A percentile compares a stretch with the other conserved stretches of the same genome.
These are phyloP conservation scores for Linderina pennispora DNA, from an alignment of 192 early-diverging fungal genomes.

Conservation along the genomic window DNA sequence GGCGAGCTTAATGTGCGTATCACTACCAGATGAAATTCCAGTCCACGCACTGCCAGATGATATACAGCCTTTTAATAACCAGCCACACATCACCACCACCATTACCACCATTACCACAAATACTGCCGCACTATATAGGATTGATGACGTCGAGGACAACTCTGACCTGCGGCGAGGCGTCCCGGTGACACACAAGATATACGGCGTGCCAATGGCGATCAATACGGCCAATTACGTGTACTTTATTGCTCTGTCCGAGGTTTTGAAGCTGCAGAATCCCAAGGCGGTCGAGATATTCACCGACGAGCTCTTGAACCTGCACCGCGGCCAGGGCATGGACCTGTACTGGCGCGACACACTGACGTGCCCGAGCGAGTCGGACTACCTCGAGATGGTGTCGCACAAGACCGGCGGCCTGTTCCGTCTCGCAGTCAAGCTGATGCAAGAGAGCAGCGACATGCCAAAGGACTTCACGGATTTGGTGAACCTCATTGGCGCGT, in stretches of 20 bases:
- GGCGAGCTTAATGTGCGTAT: conserved; percentile 63
- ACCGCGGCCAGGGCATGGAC: conserved; percentile 97
- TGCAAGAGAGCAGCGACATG: conserved; percentile 68
- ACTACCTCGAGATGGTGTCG: conserved; percentile 92
- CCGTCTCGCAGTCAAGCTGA: conserved; percentile 86
- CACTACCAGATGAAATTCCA: not conserved
- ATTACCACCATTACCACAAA: not conserved
- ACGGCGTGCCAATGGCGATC: conserved; percentile 86
- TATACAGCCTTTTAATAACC: no score
- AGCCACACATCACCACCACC: not conserved
- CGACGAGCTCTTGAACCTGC: conserved; percentile 85
- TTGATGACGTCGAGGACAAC: conserved; percentile 97
- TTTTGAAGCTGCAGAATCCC: conserved; percentile 56
- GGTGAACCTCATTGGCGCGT: conserved; percentile 85
- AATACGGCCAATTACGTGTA: conserved; percentile 98
- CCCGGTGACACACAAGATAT: conserved; percentile 95
- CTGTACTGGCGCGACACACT: conserved; percentile 90
- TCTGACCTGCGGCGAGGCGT: conserved; percentile 83
- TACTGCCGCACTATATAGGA: conserved; percentile 32
- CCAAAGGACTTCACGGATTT: conserved; percentile 64
- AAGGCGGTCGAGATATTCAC: conserved; percentile 79
- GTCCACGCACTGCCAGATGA: no score
- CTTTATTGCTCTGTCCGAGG: conserved; percentile 83
- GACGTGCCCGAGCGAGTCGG: conserved; percentile 85
- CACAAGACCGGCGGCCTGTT: conserved; percentile 99